Base-by-base conservation (phyloP, 495 filamentous ascomycete species). In the Penicillium cosmopolitanum region DNA sequence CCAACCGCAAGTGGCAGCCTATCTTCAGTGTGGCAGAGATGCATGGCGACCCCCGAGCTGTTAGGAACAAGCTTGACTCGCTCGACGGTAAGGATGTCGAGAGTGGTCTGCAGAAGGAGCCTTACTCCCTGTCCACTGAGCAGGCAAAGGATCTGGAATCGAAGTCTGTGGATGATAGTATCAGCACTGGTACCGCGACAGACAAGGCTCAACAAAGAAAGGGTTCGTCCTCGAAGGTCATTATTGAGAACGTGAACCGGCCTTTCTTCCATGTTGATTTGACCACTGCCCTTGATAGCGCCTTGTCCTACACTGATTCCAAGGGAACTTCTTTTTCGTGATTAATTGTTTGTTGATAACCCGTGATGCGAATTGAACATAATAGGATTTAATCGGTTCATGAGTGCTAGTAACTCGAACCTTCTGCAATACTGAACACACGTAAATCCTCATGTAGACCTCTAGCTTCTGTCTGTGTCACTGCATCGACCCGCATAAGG, bases 1-100 rank as follows among this genome's bases (percentile, higher is more conserved):
- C 78, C 0, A 78, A 86, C 64, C 79, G 85, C 55, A 84, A 90
- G n/a, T 98, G 94, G 94, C 92, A 93, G 72, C 91, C 92, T n/a
- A 91, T 98, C 70, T 98, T 96, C 80, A 91, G 85, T 71, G 91
- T 98, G 10, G 89, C 96, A 10, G 93, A 97, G 67, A 87, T 96
- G 40, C 92, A 91, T 33, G 70, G 70, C 6, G 73, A 82, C 40
- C 89, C 87, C 3, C 89, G 89, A 0, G 89, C 90, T 0, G 85
- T 74, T 0, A 82, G 85, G 35, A 84, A 80, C 0, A 80, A 84
- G 58, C 70, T 81, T n/a, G 75, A 79, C 10, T 80, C 82, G 53
- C 88, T 89, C 63, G 80, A 87, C 70, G 84, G 82, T 65, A 81
- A 84, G 62, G 70, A 77, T 33, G 36, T 79, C 55, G 84, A 87